Percentiles rank a stretch among this genome's conserved stretches.
Conservation (phyloP, 805 yeast genomes). For the Starmera dryadoides region DNA sequence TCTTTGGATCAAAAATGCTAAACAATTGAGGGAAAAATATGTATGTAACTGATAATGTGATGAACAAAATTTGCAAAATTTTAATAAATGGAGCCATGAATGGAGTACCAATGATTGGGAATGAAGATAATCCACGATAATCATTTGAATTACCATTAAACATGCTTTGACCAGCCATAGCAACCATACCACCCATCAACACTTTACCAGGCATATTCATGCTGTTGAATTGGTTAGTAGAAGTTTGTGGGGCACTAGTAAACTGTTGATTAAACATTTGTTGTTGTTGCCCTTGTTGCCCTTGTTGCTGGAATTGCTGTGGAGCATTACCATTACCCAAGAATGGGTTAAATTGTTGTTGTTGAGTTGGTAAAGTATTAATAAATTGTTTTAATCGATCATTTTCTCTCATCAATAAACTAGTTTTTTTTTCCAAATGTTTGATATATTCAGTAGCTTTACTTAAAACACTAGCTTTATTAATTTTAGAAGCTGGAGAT, state of each 20-base stretch:
- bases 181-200: slow-evolving; percentile 43
- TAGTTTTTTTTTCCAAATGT: slow-evolving; percentile 59
- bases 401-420: slow-evolving; percentile 42
- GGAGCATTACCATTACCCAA: neutral
- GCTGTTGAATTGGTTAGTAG: slow-evolving; percentile 11
- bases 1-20: neutral
- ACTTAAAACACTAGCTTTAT: slow-evolving; percentile 70
- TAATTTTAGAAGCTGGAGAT: slow-evolving; percentile 66
- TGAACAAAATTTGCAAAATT: slow-evolving; percentile 19
- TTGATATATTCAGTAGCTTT: slow-evolving; percentile 77
- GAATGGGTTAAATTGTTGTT: slow-evolving; percentile 2
- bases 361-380: slow-evolving; percentile 3
- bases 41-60: slow-evolving; percentile 15
- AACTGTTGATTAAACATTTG: slow-evolving; percentile 12
- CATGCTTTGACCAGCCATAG: slow-evolving; percentile 32
- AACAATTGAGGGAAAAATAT: slow-evolving; percentile 14
- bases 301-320: slow-evolving; percentile 5
- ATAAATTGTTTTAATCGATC: slow-evolving; percentile 31
- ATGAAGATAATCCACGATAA: slow-evolving; percentile 36
- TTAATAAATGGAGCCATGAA: slow-evolving; percentile 19
- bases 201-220: slow-evolving; percentile 27
- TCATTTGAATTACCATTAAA: slow-evolving; percentile 23
- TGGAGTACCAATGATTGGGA: slow-evolving; percentile 29
- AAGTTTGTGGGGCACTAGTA: neutral
- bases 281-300: slow-evolving; percentile 5